phyloP scores from a whole-genome alignment of 2,329 filamentous ascomycete species.

The Colletotrichum tabaci region DNA sequence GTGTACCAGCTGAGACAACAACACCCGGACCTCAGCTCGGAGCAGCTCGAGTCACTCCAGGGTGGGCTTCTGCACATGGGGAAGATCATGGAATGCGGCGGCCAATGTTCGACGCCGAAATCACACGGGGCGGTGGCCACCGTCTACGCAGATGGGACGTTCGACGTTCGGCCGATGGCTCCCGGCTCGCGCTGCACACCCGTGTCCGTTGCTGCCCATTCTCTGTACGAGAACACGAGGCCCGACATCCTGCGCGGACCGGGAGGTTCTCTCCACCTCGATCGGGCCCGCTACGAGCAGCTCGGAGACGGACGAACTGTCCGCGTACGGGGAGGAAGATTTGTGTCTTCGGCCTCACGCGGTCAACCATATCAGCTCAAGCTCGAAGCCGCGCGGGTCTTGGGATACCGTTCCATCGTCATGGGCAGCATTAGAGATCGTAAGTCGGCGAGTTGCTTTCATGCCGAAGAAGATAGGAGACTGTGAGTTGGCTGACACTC shows the following conservation, averaged over 20 bases:
- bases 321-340: slow-evolving; percentile 55
- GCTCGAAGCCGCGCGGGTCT: slow-evolving; percentile 60
- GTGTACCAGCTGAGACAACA: slow-evolving; percentile 41
- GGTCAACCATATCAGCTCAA: slow-evolving; percentile 60
- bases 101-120: slow-evolving; percentile 64
- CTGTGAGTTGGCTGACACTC: not conserved
- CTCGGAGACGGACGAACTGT: slow-evolving; percentile 55
- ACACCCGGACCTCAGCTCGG: not conserved
- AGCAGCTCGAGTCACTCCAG: slow-evolving; percentile 42
- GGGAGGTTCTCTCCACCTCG: slow-evolving; percentile 62
- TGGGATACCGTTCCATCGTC: slow-evolving; percentile 62
- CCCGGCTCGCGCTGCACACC: slow-evolving; percentile 60
- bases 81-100: slow-evolving; percentile 70
- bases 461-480: no score
- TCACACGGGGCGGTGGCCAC: slow-evolving; percentile 58
- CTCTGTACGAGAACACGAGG: slow-evolving; percentile 68
- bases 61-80: slow-evolving; percentile 66
- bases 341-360: slow-evolving; percentile 45
- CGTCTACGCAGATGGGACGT: slow-evolving; percentile 57
- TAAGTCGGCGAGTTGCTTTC: not conserved
- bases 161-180: slow-evolving; percentile 62
- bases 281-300: slow-evolving; percentile 58
- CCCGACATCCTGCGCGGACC: slow-evolving; percentile 66
- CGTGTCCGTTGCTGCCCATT: slow-evolving; percentile 66
- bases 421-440: slow-evolving; percentile 54